phyloP scores from a whole-genome alignment of 768 basidiomycete species.

The Leucosporidium scottii region DNA sequence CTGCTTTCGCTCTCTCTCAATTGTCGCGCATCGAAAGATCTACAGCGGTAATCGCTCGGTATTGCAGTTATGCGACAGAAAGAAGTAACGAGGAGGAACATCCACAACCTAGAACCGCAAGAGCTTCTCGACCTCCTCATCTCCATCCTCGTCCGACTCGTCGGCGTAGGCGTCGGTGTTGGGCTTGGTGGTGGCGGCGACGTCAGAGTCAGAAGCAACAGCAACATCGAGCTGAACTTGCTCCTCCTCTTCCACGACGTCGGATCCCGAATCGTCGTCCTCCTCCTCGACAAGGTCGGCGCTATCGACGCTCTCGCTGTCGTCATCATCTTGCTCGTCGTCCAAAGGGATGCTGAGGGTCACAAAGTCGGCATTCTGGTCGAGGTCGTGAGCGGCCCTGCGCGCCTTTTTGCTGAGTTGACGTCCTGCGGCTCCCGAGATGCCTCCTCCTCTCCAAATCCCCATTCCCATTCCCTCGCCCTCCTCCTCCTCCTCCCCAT shows the following conservation, averaged over 20 bases:
- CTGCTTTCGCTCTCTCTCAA: no score
- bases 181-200: no score
- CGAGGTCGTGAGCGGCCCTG: constrained; percentile 1
- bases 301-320: constrained; percentile 16
- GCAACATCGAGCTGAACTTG: constrained; percentile 5
- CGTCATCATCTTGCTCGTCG: constrained; percentile 16
- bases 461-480: no score
- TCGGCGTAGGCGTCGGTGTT: no score
- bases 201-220: no score
- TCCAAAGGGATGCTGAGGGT: constrained; percentile 8
- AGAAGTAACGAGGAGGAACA: no score
- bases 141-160: no score
- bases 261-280: constrained; percentile 15
- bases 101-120: no score
- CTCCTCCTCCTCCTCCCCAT: constrained; percentile 3
- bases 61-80: no score
- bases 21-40: no score
- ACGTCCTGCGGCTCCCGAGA: constrained; percentile 13
- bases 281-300: constrained; percentile 25
- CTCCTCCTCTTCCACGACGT: constrained; percentile 27
- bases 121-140: no score
- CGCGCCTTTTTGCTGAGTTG: background rate
- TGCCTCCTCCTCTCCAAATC: constrained; percentile 26
- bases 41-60: no score
- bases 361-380: constrained; percentile 32